Evolutionary conservation across 1,139 yeast genomes (phyloP), one percentile per base, ranked within the genome.

Genomic region (Starmera stellimalicola): DNA sequence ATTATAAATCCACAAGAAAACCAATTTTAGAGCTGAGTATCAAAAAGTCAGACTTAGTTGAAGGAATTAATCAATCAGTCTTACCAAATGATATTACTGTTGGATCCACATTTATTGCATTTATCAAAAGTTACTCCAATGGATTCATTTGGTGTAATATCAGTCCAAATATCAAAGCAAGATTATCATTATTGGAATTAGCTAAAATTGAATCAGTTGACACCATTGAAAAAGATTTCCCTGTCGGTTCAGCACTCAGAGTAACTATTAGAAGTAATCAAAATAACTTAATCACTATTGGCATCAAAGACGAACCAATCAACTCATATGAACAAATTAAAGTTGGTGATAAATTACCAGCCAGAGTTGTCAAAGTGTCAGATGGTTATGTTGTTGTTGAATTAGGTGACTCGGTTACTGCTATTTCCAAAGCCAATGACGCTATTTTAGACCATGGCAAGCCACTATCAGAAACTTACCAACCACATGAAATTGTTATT

Each of bases 351-450:
- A 60, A 62, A 30, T 57, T 80, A 33, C 84, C 93, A 3, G 88
- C 79, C 8, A 70, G 77, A 49, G 64, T 85, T 14, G 52, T 78
- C 36, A 79, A 73, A 48, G 68, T 77, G n/a, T 62, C 70, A 39
- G 79, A 73, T 15, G 68, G 68, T 33, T 75, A 68, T 46, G 76
- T 83, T 17, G 58, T 82, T 39, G 79, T 83, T 30, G 83, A 78
- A 42, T 58, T 84, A 30, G 83, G 84, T 16, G 66, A 67, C 23
- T 65, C 65, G 31, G 64, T 79, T 15, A 63, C 68, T 36, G 95
- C 85, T 20, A 67, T 77, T 41, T 73, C 87, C 4, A 77, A 65
- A 52, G 68, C 78, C 32, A 79, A 94, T 4, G 95, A 87, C 55
- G 87, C 94, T 12, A 64, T 83, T 43, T 73, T 80, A 47, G 81